These are phyloP conservation scores for Taphrina deformans DNA, from an alignment of 1,139 yeast species.

Conservation along the genomic window DNA sequence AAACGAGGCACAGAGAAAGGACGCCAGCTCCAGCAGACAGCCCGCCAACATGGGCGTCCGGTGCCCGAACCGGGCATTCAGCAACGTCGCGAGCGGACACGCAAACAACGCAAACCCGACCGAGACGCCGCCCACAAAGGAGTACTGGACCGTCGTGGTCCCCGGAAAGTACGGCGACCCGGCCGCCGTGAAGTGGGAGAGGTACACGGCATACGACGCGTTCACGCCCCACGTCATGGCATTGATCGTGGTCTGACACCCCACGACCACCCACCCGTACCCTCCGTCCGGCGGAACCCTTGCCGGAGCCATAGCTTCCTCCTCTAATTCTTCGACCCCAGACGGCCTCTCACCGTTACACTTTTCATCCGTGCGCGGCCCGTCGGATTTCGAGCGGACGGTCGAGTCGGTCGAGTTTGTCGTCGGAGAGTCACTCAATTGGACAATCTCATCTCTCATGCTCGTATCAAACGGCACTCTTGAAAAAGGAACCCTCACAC, in stretches of 20 bases:
- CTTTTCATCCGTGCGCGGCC: too few relatives aligned
- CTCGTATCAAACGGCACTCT: not conserved
- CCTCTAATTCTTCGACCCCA: too few relatives aligned
- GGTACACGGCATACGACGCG: constrained; percentile 67
- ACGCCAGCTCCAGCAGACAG: constrained; percentile 54
- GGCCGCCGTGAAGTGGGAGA: constrained; percentile 55
- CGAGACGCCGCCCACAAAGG: constrained; percentile 67
- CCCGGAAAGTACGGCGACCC: constrained; percentile 54
- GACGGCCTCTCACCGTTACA: too few relatives aligned
- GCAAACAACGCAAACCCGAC: constrained; percentile 59
- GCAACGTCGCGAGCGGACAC: constrained; percentile 56
- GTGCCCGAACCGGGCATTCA: constrained; percentile 35
- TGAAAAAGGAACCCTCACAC: too few relatives aligned
- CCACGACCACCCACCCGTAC: constrained; percentile 67
- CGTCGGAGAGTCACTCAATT: not conserved
- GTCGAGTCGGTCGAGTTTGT: not conserved
- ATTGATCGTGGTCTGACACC: constrained; percentile 56
- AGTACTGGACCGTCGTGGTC: constrained; percentile 61
- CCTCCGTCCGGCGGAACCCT: constrained; percentile 69
- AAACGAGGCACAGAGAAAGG: constrained; percentile 65
- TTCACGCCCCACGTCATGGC: constrained; percentile 75
- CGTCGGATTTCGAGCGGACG: too few relatives aligned
- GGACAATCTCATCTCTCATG: not conserved
- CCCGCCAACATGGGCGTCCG: constrained; percentile 51
- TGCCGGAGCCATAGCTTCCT: too few relatives aligned